Conservation (phyloP, 1,284 basidiomycete genomes). For the Rhizoctonia solani region DNA sequence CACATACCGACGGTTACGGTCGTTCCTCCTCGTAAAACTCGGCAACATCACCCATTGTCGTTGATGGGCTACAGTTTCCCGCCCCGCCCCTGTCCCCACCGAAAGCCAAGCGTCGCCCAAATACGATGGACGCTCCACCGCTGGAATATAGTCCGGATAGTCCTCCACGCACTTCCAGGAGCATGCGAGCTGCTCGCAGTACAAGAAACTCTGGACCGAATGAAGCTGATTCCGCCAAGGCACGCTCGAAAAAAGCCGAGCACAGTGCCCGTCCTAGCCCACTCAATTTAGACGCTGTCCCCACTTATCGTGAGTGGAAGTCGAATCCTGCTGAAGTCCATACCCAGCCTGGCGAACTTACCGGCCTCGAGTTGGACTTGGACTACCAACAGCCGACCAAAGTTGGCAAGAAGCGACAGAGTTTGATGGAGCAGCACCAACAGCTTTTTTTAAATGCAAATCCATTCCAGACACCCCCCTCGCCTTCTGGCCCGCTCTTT, state of each 20-base stretch:
- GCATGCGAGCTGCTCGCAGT: neutral
- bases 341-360: conserved; percentile 12
- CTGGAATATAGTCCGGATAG: neutral
- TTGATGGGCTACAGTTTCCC: conserved; percentile 18
- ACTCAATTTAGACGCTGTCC: conserved; percentile 4
- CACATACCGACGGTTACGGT: neutral
- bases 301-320: conserved; percentile 25
- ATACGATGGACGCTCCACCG: neutral
- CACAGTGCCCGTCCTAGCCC: neutral
- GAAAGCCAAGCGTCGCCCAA: neutral
- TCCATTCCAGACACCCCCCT: conserved; percentile 30
- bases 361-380: conserved; percentile 22
- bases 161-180: conserved; percentile 14
- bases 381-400: neutral
- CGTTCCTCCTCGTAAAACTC: conserved; percentile 2
- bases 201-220: neutral
- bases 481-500: conserved; percentile 11
- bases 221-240: neutral
- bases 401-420: conserved; percentile 6
- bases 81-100: neutral
- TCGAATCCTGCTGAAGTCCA: neutral
- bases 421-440: conserved; percentile 29
- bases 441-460: conserved; percentile 12
- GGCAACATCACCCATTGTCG: neutral
- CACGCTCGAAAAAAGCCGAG: neutral